Conservation (phyloP, 1,284 basidiomycete species). For the Melanopsichium pennsylvanicum region DNA sequence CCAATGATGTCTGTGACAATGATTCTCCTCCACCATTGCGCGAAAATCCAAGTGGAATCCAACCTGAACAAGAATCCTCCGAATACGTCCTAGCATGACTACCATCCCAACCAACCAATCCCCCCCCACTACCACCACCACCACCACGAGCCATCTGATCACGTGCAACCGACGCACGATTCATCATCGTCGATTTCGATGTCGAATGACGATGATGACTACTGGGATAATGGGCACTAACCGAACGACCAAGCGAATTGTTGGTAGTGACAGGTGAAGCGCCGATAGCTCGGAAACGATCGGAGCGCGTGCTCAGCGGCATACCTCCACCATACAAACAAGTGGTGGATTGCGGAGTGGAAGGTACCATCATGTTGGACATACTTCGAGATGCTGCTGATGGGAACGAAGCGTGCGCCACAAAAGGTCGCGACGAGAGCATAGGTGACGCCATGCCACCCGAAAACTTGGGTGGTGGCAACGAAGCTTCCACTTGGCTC, state of each 20-base stretch:
- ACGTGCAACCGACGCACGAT: too few species aligned
- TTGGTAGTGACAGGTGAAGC: constrained; percentile 17
- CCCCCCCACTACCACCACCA: too few species aligned
- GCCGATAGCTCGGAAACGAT: constrained; percentile 30
- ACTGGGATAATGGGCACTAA: constrained; percentile 27
- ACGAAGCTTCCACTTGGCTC: constrained; percentile 5
- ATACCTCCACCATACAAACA: constrained; percentile 4
- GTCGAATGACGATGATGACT: constrained; percentile 13
- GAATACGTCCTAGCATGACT: too few species aligned
- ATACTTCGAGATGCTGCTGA: constrained; percentile 14
- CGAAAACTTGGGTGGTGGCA: not conserved
- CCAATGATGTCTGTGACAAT: constrained; percentile 20
- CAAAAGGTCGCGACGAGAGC: constrained; percentile 37
- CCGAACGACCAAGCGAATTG: constrained; percentile 18
- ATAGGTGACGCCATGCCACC: constrained; percentile 6
- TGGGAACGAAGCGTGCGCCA: constrained; percentile 21
- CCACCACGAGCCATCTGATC: too few species aligned
- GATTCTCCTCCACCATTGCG: constrained; percentile 9
- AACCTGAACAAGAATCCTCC: too few species aligned
- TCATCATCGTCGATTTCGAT: not conserved
- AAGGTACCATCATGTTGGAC: constrained; percentile 21
- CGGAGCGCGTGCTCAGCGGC: constrained; percentile 38
- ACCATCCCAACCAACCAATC: too few species aligned
- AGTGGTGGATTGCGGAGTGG: constrained; percentile 17
- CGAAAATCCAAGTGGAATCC: too few species aligned